Evolutionary conservation across 225 moss, liverwort and hornwort species (phyloP).

Genomic region (Marchantia paleacea): DNA sequence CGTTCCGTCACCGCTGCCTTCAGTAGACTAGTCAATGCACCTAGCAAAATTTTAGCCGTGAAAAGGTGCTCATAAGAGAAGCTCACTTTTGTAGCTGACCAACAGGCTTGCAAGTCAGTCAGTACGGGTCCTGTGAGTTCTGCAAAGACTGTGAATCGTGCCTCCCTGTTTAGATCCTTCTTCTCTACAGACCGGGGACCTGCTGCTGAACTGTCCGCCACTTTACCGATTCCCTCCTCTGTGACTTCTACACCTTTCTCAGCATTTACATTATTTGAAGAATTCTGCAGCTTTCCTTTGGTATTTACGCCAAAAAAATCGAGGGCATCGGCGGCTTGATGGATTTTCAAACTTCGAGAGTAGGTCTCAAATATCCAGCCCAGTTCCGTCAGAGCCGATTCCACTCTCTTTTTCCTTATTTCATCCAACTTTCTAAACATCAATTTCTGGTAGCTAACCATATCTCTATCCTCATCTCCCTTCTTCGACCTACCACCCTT

Average conservation of each 20-base stretch:
- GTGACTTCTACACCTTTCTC: constrained; percentile 28
- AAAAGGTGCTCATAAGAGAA: constrained; percentile 18
- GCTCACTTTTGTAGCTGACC: constrained; percentile 12
- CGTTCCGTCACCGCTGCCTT: constrained; percentile 58
- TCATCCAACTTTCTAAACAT: constrained; percentile 73
- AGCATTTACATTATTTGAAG: constrained; percentile 11
- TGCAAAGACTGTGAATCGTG: constrained; percentile 69
- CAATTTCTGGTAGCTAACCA: constrained; percentile 64
- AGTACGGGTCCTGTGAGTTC: constrained; percentile 72
- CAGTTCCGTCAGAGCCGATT: constrained; percentile 45
- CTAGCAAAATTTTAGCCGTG: constrained; percentile 42
- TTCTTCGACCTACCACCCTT: constrained; percentile 5
- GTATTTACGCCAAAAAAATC: constrained; percentile 70
- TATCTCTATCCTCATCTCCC: constrained; percentile 38
- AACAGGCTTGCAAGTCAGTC: constrained; percentile 46
- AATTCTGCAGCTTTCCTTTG: constrained; percentile 53
- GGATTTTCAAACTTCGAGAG: constrained; percentile 61
- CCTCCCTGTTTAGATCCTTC: constrained; percentile 57
- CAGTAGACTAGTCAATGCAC: constrained; percentile 61
- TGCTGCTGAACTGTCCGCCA: constrained; percentile 4
- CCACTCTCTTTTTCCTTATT: constrained; percentile 29
- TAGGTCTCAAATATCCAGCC: constrained; percentile 64
- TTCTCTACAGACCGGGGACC: constrained; percentile 37
- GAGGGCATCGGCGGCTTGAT: constrained; percentile 50
- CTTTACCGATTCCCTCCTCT: constrained; percentile 32